phyloP scores from a whole-genome alignment of 2,329 filamentous ascomycete genomes.

The Thielaviopsis musarum region DNA sequence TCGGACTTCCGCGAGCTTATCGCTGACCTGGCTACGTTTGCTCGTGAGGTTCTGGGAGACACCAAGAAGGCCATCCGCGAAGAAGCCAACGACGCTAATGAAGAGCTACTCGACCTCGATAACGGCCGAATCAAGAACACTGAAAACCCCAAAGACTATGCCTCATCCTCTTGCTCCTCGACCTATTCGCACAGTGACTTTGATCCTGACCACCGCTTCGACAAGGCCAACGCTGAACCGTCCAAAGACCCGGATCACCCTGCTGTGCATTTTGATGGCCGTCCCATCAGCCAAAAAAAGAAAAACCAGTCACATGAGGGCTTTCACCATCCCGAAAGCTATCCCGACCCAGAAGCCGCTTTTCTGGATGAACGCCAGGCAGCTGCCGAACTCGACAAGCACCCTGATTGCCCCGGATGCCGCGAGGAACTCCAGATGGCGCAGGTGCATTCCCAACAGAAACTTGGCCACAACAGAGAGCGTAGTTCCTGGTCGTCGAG shows the following conservation, averaged over 20 bases:
- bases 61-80: slow-evolving; percentile 65
- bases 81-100: slow-evolving; percentile 45
- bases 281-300: background rate
- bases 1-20: slow-evolving; percentile 79
- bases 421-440: background rate
- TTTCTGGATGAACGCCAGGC: background rate
- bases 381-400: background rate
- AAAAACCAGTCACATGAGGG: background rate
- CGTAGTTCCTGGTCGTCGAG: background rate
- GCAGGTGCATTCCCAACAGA: background rate
- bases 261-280: background rate
- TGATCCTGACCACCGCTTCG: slow-evolving; percentile 36
- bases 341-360: background rate
- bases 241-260: slow-evolving; percentile 23
- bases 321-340: background rate
- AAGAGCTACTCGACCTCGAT: slow-evolving; percentile 3
- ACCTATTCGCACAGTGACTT: background rate
- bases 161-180: background rate
- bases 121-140: slow-evolving; percentile 18
- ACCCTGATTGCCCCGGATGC: slow-evolving; percentile 1
- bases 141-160: background rate
- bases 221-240: slow-evolving; percentile 37
- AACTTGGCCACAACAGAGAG: background rate
- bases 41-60: slow-evolving; percentile 72
- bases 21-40: slow-evolving; percentile 61